Evolutionary conservation across 371 early-diverging fungal species (phyloP).

Genomic region (Aphelidium insulamus): DNA sequence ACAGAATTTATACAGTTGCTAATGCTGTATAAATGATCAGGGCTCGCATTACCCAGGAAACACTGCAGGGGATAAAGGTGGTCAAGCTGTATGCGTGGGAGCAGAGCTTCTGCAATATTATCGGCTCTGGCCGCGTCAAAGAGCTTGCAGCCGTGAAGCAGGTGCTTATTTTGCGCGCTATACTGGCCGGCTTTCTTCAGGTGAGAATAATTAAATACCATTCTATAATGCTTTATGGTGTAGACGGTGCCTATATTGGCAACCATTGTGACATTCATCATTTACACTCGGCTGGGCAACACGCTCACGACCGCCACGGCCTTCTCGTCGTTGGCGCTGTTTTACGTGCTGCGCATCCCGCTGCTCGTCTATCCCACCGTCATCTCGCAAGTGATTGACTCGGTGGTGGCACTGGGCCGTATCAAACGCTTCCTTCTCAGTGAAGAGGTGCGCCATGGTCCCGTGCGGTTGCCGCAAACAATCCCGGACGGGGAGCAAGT

Average conservation of each 20-base stretch:
- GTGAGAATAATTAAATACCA: constrained; percentile 8
- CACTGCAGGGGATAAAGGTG: constrained; percentile 15
- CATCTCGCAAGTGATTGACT: constrained; percentile 33
- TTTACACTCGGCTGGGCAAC: constrained; percentile 35
- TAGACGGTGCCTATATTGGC: constrained; percentile 44
- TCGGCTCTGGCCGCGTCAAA: constrained; percentile 7
- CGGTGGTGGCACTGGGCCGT: constrained; percentile 46
- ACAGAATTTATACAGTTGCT: too few relatives aligned
- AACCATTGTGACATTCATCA: constrained; percentile 32
- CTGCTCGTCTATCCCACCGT: constrained; percentile 45
- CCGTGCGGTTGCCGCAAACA: too few relatives aligned
- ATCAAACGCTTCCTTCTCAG: constrained; percentile 49
- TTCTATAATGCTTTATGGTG: constrained; percentile 13
- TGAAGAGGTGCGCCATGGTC: too few relatives aligned
- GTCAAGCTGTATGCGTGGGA: constrained; percentile 35
- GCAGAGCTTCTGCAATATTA: constrained; percentile 13
- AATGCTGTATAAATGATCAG: too few relatives aligned
- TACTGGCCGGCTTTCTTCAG: constrained; percentile 11
- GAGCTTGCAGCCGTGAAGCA: constrained; percentile 10
- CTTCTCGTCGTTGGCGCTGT: constrained; percentile 35
- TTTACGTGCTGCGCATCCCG: constrained; percentile 33
- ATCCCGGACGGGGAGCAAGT: too few relatives aligned
- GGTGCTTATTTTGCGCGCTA: constrained; percentile 10
- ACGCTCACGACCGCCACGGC: constrained; percentile 32
- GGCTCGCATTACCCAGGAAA: too few relatives aligned